Evolutionary conservation across 768 basidiomycete genomes (phyloP).

Genomic region (Exsudoporus frostii): DNA sequence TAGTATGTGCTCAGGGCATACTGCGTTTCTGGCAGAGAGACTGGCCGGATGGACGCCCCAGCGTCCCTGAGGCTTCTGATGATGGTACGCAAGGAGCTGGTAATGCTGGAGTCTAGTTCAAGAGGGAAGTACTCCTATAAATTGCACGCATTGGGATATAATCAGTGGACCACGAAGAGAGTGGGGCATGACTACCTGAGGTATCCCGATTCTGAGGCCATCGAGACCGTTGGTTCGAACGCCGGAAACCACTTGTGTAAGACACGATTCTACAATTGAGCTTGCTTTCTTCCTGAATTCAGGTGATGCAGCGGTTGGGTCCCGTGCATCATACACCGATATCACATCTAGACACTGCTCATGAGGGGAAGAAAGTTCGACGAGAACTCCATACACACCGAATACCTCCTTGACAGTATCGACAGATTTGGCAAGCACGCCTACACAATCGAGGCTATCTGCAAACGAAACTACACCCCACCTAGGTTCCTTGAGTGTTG

Average conservation of each 20-base stretch:
- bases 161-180: neutral
- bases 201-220: conserved; percentile 71
- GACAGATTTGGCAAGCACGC: conserved; percentile 64
- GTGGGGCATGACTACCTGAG: conserved; percentile 46
- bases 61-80: conserved; percentile 40
- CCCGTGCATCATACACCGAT: conserved; percentile 55
- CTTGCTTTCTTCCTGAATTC: conserved; percentile 38
- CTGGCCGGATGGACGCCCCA: conserved; percentile 68
- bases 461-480: conserved; percentile 93
- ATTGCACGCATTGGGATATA: neutral
- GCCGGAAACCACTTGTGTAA: neutral
- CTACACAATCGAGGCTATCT: conserved; percentile 93
- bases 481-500: conserved; percentile 37
- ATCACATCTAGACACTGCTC: conserved; percentile 28
- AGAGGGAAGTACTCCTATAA: conserved; percentile 75
- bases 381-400: conserved; percentile 37
- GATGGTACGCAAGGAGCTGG: conserved; percentile 43
- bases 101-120: conserved; percentile 51
- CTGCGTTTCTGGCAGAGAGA: conserved; percentile 65
- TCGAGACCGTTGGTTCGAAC: conserved; percentile 29
- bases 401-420: conserved; percentile 53
- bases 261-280: conserved; percentile 17
- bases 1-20: conserved; percentile 93
- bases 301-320: conserved; percentile 67
- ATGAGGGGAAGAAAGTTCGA: conserved; percentile 1